Percentiles rank a stretch among this genome's conserved stretches.
Conservation (phyloP, 306 rosid genomes). For the Prunus kanzakura region DNA sequence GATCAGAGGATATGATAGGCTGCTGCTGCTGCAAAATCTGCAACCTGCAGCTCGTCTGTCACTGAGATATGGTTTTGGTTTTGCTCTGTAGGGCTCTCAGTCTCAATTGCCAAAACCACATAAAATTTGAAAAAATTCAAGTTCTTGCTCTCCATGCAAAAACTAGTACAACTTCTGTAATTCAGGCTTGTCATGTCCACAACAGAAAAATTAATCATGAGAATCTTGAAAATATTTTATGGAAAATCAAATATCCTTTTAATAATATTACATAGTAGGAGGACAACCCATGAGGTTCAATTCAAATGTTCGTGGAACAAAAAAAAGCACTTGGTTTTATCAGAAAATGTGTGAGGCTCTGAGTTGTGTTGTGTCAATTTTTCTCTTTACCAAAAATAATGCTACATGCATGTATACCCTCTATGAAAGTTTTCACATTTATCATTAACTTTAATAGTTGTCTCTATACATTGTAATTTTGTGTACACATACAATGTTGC, state of each 20-base stretch:
- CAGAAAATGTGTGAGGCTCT: too few species aligned
- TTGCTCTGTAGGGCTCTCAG: background rate
- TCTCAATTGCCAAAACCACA: background rate
- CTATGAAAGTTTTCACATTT: too few species aligned
- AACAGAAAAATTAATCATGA: background rate
- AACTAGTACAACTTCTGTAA: background rate
- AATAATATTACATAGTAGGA: background rate
- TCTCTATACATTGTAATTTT: too few species aligned
- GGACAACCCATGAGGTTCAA: too few species aligned
- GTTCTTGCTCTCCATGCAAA: background rate
- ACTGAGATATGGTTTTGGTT: background rate
- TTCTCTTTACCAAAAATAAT: too few species aligned
- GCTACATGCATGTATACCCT: too few species aligned
- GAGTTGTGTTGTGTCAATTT: too few species aligned
- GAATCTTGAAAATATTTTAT: slow-evolving; percentile 2
- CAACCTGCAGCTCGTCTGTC: background rate
- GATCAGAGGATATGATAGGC: background rate
- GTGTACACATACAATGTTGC: too few species aligned
- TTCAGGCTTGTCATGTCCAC: background rate
- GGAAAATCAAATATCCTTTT: background rate
- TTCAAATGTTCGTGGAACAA: too few species aligned
- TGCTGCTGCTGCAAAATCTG: background rate
- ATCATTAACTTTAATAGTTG: too few species aligned
- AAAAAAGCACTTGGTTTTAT: too few species aligned
- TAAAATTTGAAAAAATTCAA: background rate